A percentile compares a stretch with the other conserved stretches of the same genome.
Conservation (phyloP, 225 moss, liverwort and hornwort species). For the Neckera pumila region DNA sequence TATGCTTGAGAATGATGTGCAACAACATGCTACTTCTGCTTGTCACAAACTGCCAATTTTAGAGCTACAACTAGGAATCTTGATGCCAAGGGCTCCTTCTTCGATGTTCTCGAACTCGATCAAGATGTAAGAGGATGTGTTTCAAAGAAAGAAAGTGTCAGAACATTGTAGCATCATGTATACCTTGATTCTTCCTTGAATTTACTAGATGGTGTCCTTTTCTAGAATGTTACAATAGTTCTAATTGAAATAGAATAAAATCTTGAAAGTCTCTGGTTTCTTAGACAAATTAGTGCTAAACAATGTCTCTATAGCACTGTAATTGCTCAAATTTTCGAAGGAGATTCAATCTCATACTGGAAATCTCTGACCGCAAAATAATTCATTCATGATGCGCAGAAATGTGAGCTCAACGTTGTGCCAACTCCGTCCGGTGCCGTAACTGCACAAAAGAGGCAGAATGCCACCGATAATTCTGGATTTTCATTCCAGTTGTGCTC, state of each 20-base stretch:
- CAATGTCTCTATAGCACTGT: neutral
- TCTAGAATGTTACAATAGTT: too few species aligned
- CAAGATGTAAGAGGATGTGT: neutral
- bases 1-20: neutral
- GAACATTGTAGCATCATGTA: neutral
- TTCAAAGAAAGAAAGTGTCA: neutral
- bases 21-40: neutral
- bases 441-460: slow-evolving; percentile 44
- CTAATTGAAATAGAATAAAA: neutral
- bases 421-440: slow-evolving; percentile 7
- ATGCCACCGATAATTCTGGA: slow-evolving; percentile 15
- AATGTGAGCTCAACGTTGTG: slow-evolving; percentile 38
- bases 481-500: slow-evolving; percentile 39
- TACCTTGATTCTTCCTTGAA: neutral
- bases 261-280: neutral
- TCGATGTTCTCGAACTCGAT: neutral
- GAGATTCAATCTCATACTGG: neutral
- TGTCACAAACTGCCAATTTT: neutral
- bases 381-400: neutral
- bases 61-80: neutral
- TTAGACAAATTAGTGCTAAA: too few species aligned
- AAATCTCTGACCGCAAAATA: neutral
- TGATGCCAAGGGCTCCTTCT: neutral
- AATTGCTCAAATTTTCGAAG: neutral
- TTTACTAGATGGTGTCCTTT: neutral